Percentiles rank a stretch among this genome's conserved stretches.
These are phyloP conservation scores for Liquidambar formosana DNA, from an alignment of 164 flowering plant genomes.

Conservation along the genomic window DNA sequence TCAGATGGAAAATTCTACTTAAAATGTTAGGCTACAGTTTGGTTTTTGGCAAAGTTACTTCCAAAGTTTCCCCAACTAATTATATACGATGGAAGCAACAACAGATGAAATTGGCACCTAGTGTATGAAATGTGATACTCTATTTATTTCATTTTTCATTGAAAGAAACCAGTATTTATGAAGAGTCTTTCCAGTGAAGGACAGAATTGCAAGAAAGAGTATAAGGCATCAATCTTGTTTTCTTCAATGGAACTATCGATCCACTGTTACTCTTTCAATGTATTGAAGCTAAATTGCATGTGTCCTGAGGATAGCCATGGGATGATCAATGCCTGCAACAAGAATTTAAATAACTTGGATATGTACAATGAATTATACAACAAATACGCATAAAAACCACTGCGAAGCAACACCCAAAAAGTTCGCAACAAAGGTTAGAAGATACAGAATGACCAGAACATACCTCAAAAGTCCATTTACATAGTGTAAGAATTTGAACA, in stretches of 20 bases:
- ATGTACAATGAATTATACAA: not conserved
- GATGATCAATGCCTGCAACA: conserved; percentile 22
- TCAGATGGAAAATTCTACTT: too few relatives aligned
- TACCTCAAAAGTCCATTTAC: conserved; percentile 22
- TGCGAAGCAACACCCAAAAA: not conserved
- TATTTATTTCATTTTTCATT: too few relatives aligned
- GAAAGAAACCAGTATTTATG: conserved; percentile 15
- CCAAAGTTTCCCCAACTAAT: too few relatives aligned
- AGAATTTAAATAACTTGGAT: too few relatives aligned
- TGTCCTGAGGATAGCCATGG: conserved; percentile 14
- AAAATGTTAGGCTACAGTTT: too few relatives aligned
- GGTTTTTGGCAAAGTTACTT: too few relatives aligned
- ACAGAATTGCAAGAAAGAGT: conserved; percentile 24
- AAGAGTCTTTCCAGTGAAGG: conserved; percentile 26
- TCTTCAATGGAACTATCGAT: conserved; percentile 16
- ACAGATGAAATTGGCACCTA: too few relatives aligned
- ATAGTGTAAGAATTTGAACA: conserved; percentile 19
- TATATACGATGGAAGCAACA: too few relatives aligned
- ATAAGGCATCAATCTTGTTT: conserved; percentile 11
- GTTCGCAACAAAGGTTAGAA: not conserved
- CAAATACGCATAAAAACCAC: too few relatives aligned
- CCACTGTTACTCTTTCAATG: conserved; percentile 28
- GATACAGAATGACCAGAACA: not conserved
- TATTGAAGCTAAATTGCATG: conserved; percentile 17
- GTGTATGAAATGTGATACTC: too few relatives aligned